Conservation (phyloP, 2,329 filamentous ascomycete genomes). For the Fusarium dimerum region DNA sequence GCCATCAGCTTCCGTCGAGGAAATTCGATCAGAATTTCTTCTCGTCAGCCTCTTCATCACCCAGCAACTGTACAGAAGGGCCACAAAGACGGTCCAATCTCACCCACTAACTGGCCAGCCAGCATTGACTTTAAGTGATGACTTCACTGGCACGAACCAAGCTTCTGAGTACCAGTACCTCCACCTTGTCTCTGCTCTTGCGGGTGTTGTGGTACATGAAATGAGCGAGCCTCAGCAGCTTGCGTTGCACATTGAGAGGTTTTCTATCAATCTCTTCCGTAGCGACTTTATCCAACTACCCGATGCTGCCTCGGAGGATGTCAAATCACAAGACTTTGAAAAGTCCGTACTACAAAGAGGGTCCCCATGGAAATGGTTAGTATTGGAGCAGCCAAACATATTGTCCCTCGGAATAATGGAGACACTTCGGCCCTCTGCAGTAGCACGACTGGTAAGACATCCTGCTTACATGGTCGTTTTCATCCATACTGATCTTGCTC, state of each 20-base stretch:
- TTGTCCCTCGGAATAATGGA: slow-evolving; percentile 43
- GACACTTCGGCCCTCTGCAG: slow-evolving; percentile 35
- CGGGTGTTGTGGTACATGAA: slow-evolving; percentile 39
- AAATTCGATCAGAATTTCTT: slow-evolving; percentile 41
- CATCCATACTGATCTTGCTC: slow-evolving; percentile 13
- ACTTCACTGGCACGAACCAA: slow-evolving; percentile 30
- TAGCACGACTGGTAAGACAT: slow-evolving; percentile 37
- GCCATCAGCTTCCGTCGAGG: slow-evolving; percentile 22
- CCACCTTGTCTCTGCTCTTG: slow-evolving; percentile 37
- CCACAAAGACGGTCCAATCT: slow-evolving; percentile 33
- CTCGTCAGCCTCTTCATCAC: slow-evolving; percentile 40
- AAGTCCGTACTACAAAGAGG: slow-evolving; percentile 9
- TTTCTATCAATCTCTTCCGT: slow-evolving; percentile 41
- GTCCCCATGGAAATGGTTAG: slow-evolving; percentile 37
- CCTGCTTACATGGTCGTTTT: neutral
- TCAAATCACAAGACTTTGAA: neutral
- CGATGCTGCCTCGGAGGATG: slow-evolving; percentile 5
- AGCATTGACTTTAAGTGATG: slow-evolving; percentile 34
- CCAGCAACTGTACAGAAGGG: slow-evolving; percentile 43
- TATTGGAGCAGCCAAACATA: slow-evolving; percentile 31
- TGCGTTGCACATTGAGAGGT: slow-evolving; percentile 33
- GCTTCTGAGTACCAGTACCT: slow-evolving; percentile 38
- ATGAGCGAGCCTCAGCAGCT: slow-evolving; percentile 40
- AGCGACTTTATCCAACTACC: slow-evolving; percentile 29
- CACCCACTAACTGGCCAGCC: slow-evolving; percentile 17